Evolutionary conservation across 495 filamentous ascomycete genomes (phyloP).

Genomic region (Amorphotheca resinae): DNA sequence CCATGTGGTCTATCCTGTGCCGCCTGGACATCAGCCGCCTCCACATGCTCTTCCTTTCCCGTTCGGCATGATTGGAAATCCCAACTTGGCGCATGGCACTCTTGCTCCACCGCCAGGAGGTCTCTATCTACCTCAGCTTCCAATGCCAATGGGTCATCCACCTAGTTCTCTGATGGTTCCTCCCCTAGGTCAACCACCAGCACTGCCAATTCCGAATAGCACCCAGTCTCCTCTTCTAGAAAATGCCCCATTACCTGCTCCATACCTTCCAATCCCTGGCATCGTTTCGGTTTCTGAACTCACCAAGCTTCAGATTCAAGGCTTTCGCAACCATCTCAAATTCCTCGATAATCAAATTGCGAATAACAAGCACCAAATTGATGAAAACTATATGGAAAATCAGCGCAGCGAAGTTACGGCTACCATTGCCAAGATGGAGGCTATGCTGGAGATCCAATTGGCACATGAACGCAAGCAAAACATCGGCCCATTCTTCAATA

Average conservation of each 20-base stretch:
- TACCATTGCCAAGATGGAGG: slow-evolving; percentile 12
- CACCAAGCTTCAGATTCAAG: slow-evolving; percentile 12
- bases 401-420: slow-evolving; percentile 7
- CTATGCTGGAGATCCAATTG: slow-evolving; percentile 8
- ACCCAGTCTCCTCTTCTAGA: slow-evolving; percentile 1
- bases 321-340: slow-evolving; percentile 25
- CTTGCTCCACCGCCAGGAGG: not conserved
- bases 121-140: slow-evolving; percentile 10
- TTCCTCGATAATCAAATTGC: slow-evolving; percentile 34
- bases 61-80: slow-evolving; percentile 11
- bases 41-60: slow-evolving; percentile 8
- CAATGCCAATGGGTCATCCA: slow-evolving; percentile 14
- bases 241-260: not conserved
- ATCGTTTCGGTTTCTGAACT: slow-evolving; percentile 8
- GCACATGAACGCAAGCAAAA: slow-evolving; percentile 4
- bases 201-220: slow-evolving; percentile 6
- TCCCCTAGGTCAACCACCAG: slow-evolving; percentile 4
- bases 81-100: slow-evolving; percentile 7
- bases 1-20: slow-evolving; percentile 33
- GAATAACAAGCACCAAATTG: slow-evolving; percentile 37
- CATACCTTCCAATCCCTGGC: slow-evolving; percentile 1
- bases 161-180: slow-evolving; percentile 17
- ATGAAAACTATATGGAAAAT: slow-evolving; percentile 21
- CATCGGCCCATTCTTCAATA: not conserved
- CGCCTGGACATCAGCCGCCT: slow-evolving; percentile 14